Evolutionary conservation across 2,329 filamentous ascomycete species (phyloP).

Genomic region (Penicillium sumatraense): DNA sequence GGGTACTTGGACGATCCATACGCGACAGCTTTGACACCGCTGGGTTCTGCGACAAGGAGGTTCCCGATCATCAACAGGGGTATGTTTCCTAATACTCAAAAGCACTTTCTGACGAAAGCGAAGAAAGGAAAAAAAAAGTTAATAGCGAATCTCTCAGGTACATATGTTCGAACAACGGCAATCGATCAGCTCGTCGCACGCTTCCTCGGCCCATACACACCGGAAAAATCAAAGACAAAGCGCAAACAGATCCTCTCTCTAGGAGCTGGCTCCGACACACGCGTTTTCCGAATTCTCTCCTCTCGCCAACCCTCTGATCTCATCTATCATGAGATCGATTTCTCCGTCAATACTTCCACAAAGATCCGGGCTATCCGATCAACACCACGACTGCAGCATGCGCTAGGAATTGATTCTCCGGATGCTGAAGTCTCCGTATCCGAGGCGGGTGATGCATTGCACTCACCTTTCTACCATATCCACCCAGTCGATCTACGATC

Average conservation of each 20-base stretch:
- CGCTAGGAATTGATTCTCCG: constrained; percentile 34
- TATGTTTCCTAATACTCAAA: too few species aligned
- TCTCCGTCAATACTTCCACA: constrained; percentile 70
- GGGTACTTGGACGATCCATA: constrained; percentile 86
- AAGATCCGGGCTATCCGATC: constrained; percentile 60
- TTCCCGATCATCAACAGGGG: constrained; percentile 95
- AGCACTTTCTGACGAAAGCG: too few species aligned
- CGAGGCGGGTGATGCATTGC: constrained; percentile 46
- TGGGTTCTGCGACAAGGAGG: constrained; percentile 59
- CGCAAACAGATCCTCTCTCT: constrained; percentile 81
- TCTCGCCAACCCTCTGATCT: constrained; percentile 51
- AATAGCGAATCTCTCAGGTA: constrained; percentile 61
- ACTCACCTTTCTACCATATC: constrained; percentile 55
- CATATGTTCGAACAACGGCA: constrained; percentile 85
- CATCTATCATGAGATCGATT: constrained; percentile 92
- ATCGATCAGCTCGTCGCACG: constrained; percentile 76
- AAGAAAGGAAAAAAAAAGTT: not conserved
- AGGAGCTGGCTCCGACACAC: constrained; percentile 91
- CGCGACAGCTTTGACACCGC: constrained; percentile 70
- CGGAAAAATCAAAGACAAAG: constrained; percentile 28
- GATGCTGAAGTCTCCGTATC: constrained; percentile 42
- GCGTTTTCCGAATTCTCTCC: constrained; percentile 75
- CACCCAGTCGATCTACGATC: constrained; percentile 74
- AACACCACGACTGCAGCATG: constrained; percentile 35
- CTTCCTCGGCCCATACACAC: constrained; percentile 62